Percentiles rank a stretch among this genome's conserved stretches.
phyloP scores from a whole-genome alignment of 2,329 filamentous ascomycete species.

The Aspergillus quadricinctus region DNA sequence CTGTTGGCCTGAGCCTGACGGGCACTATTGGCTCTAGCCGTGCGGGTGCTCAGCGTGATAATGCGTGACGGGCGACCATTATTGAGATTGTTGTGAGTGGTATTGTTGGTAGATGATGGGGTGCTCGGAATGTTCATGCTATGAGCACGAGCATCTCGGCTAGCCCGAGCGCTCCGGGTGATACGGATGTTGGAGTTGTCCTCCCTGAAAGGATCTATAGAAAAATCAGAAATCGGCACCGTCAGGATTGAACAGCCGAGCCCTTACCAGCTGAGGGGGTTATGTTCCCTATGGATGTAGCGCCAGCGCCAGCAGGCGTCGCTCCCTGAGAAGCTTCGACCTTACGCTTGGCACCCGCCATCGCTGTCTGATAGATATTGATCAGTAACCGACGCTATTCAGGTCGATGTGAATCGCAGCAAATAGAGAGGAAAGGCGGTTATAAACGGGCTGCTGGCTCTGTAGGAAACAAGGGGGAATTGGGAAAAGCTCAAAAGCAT shows the following conservation, averaged over 20 bases:
- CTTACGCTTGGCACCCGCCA: constrained; percentile 36
- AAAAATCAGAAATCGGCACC: constrained; percentile 6
- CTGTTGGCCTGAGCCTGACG: background rate
- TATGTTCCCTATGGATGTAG: constrained; percentile 14
- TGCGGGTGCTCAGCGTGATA: constrained; percentile 19
- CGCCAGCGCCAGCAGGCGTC: constrained; percentile 10
- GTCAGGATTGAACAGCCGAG: background rate
- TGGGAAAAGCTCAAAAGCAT: background rate
- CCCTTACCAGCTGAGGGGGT: constrained; percentile 22
- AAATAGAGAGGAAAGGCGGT: background rate
- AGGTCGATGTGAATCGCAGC: background rate
- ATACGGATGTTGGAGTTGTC: constrained; percentile 16
- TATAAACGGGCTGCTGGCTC: background rate
- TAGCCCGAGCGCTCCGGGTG: constrained; percentile 21
- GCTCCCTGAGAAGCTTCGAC: constrained; percentile 22
- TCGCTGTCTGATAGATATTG: constrained; percentile 21
- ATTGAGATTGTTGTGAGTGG: constrained; percentile 5
- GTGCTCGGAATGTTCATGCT: constrained; percentile 1
- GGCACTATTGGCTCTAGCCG: constrained; percentile 10
- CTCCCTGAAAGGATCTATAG: constrained; percentile 14
- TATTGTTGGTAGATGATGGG: constrained; percentile 8
- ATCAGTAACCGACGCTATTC: constrained; percentile 5
- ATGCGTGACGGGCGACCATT: constrained; percentile 19
- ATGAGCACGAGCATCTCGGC: constrained; percentile 18
- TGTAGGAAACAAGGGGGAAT: background rate